A percentile compares a stretch with the other conserved stretches of the same genome.
These are phyloP conservation scores for Fusarium foetens DNA, from an alignment of 2,329 filamentous ascomycete genomes.

Conservation along the genomic window DNA sequence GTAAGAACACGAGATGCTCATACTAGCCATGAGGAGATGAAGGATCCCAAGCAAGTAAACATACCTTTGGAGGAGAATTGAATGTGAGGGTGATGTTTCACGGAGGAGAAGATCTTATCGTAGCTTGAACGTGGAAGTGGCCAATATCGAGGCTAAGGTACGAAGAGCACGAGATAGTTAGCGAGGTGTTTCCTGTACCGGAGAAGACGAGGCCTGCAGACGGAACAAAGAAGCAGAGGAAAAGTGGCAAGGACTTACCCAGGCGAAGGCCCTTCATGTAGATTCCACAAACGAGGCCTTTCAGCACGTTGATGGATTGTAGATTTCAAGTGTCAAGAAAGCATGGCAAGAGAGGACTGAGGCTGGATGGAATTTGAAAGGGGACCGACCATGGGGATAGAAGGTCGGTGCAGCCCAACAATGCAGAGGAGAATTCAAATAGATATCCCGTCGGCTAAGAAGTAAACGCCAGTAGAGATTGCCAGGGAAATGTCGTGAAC, in stretches of 20 bases:
- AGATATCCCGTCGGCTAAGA: background rate
- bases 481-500: background rate
- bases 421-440: background rate
- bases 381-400: background rate
- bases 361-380: background rate
- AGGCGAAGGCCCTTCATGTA: no score
- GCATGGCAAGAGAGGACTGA: no score
- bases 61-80: background rate
- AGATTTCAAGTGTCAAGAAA: background rate
- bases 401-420: background rate
- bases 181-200: background rate
- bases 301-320: background rate
- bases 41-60: background rate
- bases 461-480: background rate
- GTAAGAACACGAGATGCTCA: no score
- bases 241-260: background rate
- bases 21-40: background rate
- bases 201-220: no score
- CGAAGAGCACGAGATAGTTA: background rate
- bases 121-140: background rate
- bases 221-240: background rate
- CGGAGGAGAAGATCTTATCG: background rate
- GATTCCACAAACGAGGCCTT: accelerated
- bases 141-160: background rate
- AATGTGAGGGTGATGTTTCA: no score